phyloP scores from a whole-genome alignment of 2,329 filamentous ascomycete genomes.

The Xylaria sp. region DNA sequence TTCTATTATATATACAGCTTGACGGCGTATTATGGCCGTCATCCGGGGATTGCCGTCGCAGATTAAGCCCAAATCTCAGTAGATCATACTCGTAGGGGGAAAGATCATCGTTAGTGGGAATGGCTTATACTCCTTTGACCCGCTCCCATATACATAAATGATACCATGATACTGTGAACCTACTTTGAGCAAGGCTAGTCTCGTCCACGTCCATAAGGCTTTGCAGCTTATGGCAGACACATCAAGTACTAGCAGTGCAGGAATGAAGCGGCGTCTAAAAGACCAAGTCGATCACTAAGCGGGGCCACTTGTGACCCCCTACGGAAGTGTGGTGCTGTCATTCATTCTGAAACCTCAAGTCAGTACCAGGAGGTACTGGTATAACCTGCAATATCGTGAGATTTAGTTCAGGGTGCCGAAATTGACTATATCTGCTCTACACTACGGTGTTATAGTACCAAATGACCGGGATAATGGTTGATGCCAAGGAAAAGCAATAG shows the following conservation, averaged over 20 bases:
- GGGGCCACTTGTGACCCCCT: conserved; percentile 27
- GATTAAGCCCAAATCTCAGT: conserved; percentile 16
- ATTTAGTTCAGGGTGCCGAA: neutral
- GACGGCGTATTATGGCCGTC: conserved; percentile 16
- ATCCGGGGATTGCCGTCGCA: conserved; percentile 34
- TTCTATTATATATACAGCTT: conserved; percentile 1
- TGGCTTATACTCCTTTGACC: conserved; percentile 31
- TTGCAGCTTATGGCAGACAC: conserved; percentile 10
- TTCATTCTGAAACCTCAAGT: conserved; percentile 1
- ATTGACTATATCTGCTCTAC: neutral
- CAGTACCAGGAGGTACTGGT: neutral
- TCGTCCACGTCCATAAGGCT: conserved; percentile 21
- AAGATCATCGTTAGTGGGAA: conserved; percentile 32
- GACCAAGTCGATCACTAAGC: conserved; percentile 8
- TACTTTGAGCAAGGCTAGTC: conserved; percentile 28
- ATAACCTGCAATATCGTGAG: too few species aligned
- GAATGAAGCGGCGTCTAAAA: neutral
- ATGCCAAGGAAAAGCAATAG: conserved; percentile 46
- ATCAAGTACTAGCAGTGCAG: neutral
- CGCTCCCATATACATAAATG: neutral
- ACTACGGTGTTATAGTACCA: conserved; percentile 29
- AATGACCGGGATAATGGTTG: conserved; percentile 44
- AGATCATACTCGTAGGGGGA: conserved; percentile 26
- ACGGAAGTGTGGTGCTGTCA: conserved; percentile 12
- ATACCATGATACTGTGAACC: neutral